phyloP scores from a whole-genome alignment of 306 rosid species.

The Prunus dulcis region DNA sequence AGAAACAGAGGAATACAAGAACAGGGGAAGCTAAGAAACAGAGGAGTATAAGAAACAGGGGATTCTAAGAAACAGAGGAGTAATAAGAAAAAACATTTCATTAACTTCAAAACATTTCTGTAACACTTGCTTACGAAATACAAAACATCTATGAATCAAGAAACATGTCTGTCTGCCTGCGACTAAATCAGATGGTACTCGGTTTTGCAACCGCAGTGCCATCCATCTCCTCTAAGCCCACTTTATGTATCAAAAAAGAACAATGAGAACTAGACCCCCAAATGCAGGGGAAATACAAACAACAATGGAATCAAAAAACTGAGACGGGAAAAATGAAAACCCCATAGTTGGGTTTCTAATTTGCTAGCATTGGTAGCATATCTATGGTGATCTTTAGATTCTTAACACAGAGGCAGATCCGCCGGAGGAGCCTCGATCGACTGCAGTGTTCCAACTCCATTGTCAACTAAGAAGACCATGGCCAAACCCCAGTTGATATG shows the following conservation, averaged over 20 bases:
- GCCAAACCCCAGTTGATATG: slow-evolving; percentile 94
- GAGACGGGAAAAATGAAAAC: slow-evolving; percentile 25
- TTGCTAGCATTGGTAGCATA: neutral
- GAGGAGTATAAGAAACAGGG: neutral
- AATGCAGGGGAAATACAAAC: slow-evolving; percentile 45
- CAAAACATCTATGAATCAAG: slow-evolving; percentile 22
- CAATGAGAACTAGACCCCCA: slow-evolving; percentile 30
- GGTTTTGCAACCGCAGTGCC: slow-evolving; percentile 15
- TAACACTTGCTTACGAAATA: slow-evolving; percentile 1
- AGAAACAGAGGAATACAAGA: too few species aligned
- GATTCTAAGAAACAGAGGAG: neutral
- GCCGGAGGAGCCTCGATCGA: slow-evolving; percentile 64
- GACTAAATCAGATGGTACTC: slow-evolving; percentile 20
- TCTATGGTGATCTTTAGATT: neutral
- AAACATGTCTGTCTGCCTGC: neutral
- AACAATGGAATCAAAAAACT: slow-evolving; percentile 20
- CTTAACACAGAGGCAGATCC: slow-evolving; percentile 75
- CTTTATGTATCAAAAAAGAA: slow-evolving; percentile 24
- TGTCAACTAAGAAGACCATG: slow-evolving; percentile 78
- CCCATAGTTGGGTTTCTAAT: neutral
- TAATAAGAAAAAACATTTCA: neutral
- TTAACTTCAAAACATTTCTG: slow-evolving; percentile 8
- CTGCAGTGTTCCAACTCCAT: slow-evolving; percentile 70
- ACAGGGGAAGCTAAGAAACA: too few species aligned
- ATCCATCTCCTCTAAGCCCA: slow-evolving; percentile 28